A percentile compares a stretch with the other conserved stretches of the same genome.
Evolutionary conservation across 2,329 filamentous ascomycete species (phyloP).

Genomic region (Zasmidium cellare): DNA sequence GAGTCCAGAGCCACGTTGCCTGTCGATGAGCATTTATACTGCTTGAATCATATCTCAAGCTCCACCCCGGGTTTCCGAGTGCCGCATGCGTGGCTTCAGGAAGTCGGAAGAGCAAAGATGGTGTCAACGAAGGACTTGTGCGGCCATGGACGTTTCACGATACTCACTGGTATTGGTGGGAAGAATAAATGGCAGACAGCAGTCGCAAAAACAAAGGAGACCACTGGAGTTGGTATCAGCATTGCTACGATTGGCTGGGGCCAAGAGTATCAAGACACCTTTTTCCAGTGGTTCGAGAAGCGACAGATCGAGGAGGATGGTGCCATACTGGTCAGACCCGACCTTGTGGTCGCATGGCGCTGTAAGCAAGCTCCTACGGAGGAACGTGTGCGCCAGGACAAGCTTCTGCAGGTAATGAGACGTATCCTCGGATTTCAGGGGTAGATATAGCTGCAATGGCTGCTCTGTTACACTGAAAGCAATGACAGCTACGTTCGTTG

Average conservation of each 20-base stretch:
- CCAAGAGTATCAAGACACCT: constrained; percentile 60
- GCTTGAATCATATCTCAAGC: constrained; percentile 41
- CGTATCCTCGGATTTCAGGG: too few species aligned
- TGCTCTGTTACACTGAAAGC: too few species aligned
- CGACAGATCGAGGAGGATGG: constrained; percentile 1
- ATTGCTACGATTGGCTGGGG: constrained; percentile 54
- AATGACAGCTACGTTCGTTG: too few species aligned
- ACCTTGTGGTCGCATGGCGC: constrained; percentile 5
- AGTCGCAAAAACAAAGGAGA: constrained; percentile 39
- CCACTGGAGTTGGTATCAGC: constrained; percentile 43
- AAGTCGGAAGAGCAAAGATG: constrained; percentile 13
- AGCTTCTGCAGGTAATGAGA: too few species aligned
- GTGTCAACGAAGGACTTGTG: constrained; percentile 62
- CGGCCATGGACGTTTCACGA: constrained; percentile 53
- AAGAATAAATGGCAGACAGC: constrained; percentile 52
- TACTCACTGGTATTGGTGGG: constrained; percentile 53
- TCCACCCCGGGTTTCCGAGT: constrained; percentile 55
- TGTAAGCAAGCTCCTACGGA: too few species aligned
- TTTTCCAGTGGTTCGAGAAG: constrained; percentile 54
- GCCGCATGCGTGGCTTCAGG: constrained; percentile 66
- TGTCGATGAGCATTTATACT: too few species aligned
- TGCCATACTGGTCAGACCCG: constrained; percentile 2
- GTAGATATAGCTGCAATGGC: too few species aligned
- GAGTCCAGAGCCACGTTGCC: constrained; percentile 7
- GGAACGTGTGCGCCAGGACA: too few species aligned